A percentile compares a stretch with the other conserved stretches of the same genome.
phyloP scores from a whole-genome alignment of 345 rosid genomes.

The Atalantia buxifolia region DNA sequence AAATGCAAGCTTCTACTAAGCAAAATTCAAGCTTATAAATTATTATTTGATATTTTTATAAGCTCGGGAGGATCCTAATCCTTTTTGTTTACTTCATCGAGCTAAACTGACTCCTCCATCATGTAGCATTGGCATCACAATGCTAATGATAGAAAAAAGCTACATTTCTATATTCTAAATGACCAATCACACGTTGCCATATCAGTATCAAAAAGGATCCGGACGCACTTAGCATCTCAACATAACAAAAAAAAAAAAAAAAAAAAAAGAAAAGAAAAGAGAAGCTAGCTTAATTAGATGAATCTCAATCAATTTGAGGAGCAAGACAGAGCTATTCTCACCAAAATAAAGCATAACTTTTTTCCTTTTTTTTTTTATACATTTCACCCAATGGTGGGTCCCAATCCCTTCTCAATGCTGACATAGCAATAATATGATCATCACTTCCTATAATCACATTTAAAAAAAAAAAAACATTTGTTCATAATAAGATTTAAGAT shows the following conservation, averaged over 20 bases:
- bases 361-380: not conserved
- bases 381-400: not conserved
- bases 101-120: not conserved
- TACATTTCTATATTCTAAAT: not conserved
- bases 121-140: not conserved
- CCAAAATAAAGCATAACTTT: not conserved
- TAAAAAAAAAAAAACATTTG: not conserved
- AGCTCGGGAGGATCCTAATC: not conserved
- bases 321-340: conserved; percentile 4
- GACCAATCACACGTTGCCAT: not conserved
- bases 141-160: not conserved
- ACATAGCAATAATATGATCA: not conserved
- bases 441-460: not conserved
- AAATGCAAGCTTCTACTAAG: not conserved
- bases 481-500: no score
- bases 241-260: not conserved
- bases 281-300: not conserved
- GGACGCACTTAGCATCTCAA: not conserved
- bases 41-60: no score
- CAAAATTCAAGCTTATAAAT: not conserved
- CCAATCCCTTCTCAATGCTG: conserved; percentile 6
- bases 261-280: not conserved
- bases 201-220: not conserved
- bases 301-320: conserved; percentile 5
- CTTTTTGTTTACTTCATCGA: not conserved